Evolutionary conservation across 106 monocot genomes (phyloP), one percentile per base, ranked within the genome.

Genomic region (Acorus calamus): DNA sequence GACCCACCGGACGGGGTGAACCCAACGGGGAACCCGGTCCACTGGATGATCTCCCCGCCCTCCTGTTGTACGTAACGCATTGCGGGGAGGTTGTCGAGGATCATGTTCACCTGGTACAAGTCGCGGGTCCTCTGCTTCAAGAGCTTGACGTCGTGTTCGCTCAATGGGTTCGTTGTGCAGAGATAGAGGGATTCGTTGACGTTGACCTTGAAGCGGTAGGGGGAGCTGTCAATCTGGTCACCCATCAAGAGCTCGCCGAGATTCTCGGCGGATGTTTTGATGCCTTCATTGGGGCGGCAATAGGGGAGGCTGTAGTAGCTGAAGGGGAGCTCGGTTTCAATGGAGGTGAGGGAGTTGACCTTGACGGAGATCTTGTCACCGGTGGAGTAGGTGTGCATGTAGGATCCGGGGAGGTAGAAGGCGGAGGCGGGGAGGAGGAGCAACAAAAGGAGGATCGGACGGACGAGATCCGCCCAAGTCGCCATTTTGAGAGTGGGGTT

Each of bases 211-310:
- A 92, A 86, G 7, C 56, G 73, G 67, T 91, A 92, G 42, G 86
- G 91, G 3, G 91, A 92, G 59, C 73, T 81, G 69, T 85, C 89
- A 56, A 86, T 86, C 45, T 75, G 86, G 51, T 86, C 86, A 7
- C 89, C 89, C 86, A 90, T 80, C 58, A 90, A 71, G 67, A 90
- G 77, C 71, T 86, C 89, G 49, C 89, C 89, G 12, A 90, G 79
- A 54, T 86, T 90, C 77, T 90, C 85, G 43, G 83, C 75, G 52
- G 72, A 70, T 59, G 86, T 73, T 57, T 69, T 80, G 76, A 90
- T 60, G 13, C 89, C 85, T 2, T 86, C 80, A 0, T 3, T 52
- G 10, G 85, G 82, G 7, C 8, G 52, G 85, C 85, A 85, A 56
- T 75, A 82, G 63, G 89, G 85, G 14, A 89, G 82, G 56, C 81